Evolutionary conservation across 179 eudicot species (phyloP), one percentile per base, ranked within the genome.

Genomic region (Amaranthus tricolor): DNA sequence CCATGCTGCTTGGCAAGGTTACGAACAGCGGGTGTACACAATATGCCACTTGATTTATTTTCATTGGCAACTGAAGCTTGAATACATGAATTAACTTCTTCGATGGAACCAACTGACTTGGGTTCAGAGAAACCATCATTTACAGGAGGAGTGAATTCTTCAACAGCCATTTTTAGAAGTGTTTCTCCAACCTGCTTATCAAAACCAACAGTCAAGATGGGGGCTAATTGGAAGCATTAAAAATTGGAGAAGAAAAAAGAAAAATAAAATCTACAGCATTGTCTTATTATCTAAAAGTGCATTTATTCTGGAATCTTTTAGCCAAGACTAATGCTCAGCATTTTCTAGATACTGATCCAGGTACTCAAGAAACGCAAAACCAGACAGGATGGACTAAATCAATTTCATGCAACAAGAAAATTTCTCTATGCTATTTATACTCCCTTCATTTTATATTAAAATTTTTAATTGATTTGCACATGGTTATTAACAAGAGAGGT

Each of bases 151-250:
- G 77, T 72, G 67, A 68, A 60, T 43, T 83, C 97, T 51, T 86
- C 88, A 64, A 85, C 85, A 80, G 74, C 79, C 81, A 95, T 80
- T 80, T 71, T 86, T 77, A 95, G 82, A 52, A 95, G 96, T 70
- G 99, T 93, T 86, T 95, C 98, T 79, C 98, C 99, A 78, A 95
- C 99, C 99, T 95, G 81, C 61, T 56, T 52, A 55, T 60, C 79
- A 71, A 64, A 74, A 20, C 14, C 44, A 19, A 73, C 11, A 51
- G 67, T 64, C 48, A 74, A 47, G 48, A 70, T 44, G 55, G 49
- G 64, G 21, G 62, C 31, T 17, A 16, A 17, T 65, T 3, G 19
- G 17, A n/a, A 24, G 48, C 45, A 2, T 19, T n/a, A 15, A 14
- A 14, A 3, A 12, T 8, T n/a, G 7, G 14, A 50, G 12, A 19